Evolutionary conservation across 177 flowering plant genomes (phyloP), one percentile per base, ranked within the genome.

Genomic region (Tripterygium wilfordii): DNA sequence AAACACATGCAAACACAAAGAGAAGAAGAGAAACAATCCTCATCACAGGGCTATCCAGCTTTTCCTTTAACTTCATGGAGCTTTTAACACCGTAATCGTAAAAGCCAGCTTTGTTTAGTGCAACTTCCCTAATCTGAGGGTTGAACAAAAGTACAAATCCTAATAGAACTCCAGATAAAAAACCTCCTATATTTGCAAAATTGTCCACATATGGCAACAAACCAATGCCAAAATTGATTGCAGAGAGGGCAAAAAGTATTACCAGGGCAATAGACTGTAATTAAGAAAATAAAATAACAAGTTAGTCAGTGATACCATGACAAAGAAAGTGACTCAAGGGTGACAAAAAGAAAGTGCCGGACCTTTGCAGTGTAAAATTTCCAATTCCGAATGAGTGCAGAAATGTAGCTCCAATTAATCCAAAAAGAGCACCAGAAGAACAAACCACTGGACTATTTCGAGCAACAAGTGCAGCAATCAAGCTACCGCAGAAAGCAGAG

Each of bases 371-470:
- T 48, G 60, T 80, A 85, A 44, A 67, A 18, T 43, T 67, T 63
- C 96, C 96, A 88, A 60, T 85, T 67, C 30, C 63, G 49, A 26
- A 78, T 59, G 17, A 90, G 72, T 17, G 67, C 81, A 29, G 88
- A 76, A 46, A 85, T 72, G 67, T 68, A 27, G 91, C 74, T 48
- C 98, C 98, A 39, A 90, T 70, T 58, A 88, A 62, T 57, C 98
- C 96, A 74, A 74, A 81, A 45, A 79, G 57, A 58, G 87, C 80
- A 57, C 74, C 84, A 18, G 95, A 85, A 22, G 96, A 70, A 49
- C 72, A 58, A 53, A 85, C 83, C 24, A 65, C 64, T 20, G 95
- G 87, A 43, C 56, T 66, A 24, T 78, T 62, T 49, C 53, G 61
- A 41, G 80, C 75, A 68, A 79, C 84, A 19, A 79, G 70, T 36